A percentile compares a stretch with the other conserved stretches of the same genome.
phyloP scores from a whole-genome alignment of 2,329 filamentous ascomycete genomes.

The Fusarium continuum region DNA sequence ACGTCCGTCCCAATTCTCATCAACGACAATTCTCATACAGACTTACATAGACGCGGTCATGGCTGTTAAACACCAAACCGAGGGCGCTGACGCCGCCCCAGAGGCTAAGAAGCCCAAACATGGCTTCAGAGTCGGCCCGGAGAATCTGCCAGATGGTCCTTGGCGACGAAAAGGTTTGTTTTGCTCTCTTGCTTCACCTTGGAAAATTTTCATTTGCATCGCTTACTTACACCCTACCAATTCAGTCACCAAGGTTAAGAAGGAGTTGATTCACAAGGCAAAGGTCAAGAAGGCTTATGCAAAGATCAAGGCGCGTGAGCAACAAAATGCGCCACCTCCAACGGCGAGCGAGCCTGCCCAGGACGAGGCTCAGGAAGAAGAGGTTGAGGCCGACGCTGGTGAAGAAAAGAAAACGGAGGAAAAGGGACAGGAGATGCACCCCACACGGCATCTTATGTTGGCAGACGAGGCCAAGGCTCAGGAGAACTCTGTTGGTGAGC shows the following conservation, averaged over 20 bases:
- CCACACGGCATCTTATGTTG: slow-evolving; percentile 53
- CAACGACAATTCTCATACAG: slow-evolving; percentile 31
- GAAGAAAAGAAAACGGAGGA: slow-evolving; percentile 25
- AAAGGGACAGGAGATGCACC: slow-evolving; percentile 46
- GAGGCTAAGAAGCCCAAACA: slow-evolving; percentile 65
- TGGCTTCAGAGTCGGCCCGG: slow-evolving; percentile 87
- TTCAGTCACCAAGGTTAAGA: slow-evolving; percentile 90
- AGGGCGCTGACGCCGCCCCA: slow-evolving; percentile 45
- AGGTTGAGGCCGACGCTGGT: slow-evolving; percentile 31
- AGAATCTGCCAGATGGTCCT: slow-evolving; percentile 88
- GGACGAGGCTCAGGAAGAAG: slow-evolving; percentile 19
- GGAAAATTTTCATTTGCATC: slow-evolving; percentile 30
- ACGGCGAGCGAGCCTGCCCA: slow-evolving; percentile 20
- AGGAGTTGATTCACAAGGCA: slow-evolving; percentile 87
- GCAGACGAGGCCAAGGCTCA: slow-evolving; percentile 52
- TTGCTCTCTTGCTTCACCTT: not conserved
- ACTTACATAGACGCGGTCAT: slow-evolving; percentile 37
- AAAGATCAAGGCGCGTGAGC: slow-evolving; percentile 74
- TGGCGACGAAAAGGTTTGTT: slow-evolving; percentile 77
- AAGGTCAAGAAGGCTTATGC: slow-evolving; percentile 93
- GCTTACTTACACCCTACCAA: slow-evolving; percentile 29
- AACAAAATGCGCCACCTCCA: slow-evolving; percentile 41
- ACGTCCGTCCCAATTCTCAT: slow-evolving; percentile 31
- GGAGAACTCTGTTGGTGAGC: slow-evolving; percentile 34
- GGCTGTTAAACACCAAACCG: slow-evolving; percentile 47